Conservation (phyloP, 2,329 filamentous ascomycete species). For the Sordariomycetes sp. region DNA sequence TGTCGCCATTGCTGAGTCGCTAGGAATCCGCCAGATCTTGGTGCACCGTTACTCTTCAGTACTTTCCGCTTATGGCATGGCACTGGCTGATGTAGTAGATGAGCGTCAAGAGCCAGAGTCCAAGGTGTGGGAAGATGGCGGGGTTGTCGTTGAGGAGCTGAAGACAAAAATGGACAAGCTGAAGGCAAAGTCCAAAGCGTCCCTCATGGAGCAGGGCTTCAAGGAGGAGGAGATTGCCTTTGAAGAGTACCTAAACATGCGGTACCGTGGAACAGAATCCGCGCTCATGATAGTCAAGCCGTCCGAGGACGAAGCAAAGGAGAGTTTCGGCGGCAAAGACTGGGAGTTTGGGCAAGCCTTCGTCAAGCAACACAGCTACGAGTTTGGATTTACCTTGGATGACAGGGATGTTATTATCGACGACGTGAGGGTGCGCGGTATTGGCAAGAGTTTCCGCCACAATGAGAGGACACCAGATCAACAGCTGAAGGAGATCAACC, state of each 20-base stretch:
- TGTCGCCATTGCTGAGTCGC: conserved; percentile 77
- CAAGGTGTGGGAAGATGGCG: conserved; percentile 49
- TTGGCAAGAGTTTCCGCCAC: conserved; percentile 78
- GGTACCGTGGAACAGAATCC: conserved; percentile 84
- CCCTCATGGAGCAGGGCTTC: conserved; percentile 72
- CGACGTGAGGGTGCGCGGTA: conserved; percentile 79
- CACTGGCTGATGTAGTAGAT: conserved; percentile 84
- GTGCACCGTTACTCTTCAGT: conserved; percentile 84
- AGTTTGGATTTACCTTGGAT: conserved; percentile 82
- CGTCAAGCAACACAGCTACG: conserved; percentile 77
- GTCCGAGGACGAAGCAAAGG: conserved; percentile 47
- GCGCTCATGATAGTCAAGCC: conserved; percentile 84
- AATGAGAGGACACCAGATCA: conserved; percentile 75
- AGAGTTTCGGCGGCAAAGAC: conserved; percentile 52
- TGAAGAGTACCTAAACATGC: conserved; percentile 90
- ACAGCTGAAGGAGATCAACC: conserved; percentile 63
- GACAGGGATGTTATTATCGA: conserved; percentile 85
- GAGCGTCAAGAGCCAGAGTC: conserved; percentile 75
- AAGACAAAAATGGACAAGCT: conserved; percentile 69
- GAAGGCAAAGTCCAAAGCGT: conserved; percentile 61
- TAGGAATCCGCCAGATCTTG: conserved; percentile 79
- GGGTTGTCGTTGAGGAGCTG: conserved; percentile 51
- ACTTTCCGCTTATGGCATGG: conserved; percentile 87
- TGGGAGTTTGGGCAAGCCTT: conserved; percentile 85
- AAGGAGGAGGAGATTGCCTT: conserved; percentile 64